Conservation (phyloP, 1,139 yeast genomes). For the Saccharomyces hybrid region DNA sequence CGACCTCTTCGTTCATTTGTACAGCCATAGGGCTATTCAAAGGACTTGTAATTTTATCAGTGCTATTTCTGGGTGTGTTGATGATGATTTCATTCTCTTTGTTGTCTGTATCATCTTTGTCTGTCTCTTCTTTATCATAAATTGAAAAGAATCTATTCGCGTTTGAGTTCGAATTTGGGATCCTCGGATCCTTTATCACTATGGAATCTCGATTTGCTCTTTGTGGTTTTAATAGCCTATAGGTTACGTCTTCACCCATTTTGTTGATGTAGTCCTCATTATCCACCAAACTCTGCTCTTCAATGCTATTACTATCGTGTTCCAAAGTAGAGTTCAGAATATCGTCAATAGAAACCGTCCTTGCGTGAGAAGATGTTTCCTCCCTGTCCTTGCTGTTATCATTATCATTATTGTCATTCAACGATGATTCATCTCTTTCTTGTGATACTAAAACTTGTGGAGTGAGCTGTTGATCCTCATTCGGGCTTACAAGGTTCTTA, state of each 20-base stretch:
- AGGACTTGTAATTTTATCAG: slow-evolving; percentile 4
- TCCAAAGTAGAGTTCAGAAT: slow-evolving; percentile 27
- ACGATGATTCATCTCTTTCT: slow-evolving; percentile 4
- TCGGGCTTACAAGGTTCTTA: background rate
- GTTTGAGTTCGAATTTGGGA: slow-evolving; percentile 3
- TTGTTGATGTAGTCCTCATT: background rate
- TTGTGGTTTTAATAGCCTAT: background rate
- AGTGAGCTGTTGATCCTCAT: background rate
- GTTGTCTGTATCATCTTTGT: slow-evolving; percentile 1
- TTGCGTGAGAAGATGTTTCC: slow-evolving; percentile 8
- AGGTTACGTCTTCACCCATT: background rate
- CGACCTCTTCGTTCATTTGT: background rate
- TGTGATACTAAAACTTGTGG: background rate
- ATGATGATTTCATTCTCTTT: background rate
- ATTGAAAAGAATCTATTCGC: background rate
- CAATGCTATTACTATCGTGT: slow-evolving; percentile 15
- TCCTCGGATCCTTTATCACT: background rate
- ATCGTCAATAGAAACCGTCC: slow-evolving; percentile 25
- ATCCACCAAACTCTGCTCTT: slow-evolving; percentile 1
- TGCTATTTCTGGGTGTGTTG: slow-evolving; percentile 1
- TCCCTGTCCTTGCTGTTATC: background rate
- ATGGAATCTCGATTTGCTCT: background rate
- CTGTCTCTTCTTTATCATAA: background rate
- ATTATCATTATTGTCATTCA: background rate
- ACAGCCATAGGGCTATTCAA: slow-evolving; percentile 9